Evolutionary conservation across 208 protist species (phyloP), one percentile per base, ranked within the genome.

Genomic region (Acanthamoeba lenticulata): DNA sequence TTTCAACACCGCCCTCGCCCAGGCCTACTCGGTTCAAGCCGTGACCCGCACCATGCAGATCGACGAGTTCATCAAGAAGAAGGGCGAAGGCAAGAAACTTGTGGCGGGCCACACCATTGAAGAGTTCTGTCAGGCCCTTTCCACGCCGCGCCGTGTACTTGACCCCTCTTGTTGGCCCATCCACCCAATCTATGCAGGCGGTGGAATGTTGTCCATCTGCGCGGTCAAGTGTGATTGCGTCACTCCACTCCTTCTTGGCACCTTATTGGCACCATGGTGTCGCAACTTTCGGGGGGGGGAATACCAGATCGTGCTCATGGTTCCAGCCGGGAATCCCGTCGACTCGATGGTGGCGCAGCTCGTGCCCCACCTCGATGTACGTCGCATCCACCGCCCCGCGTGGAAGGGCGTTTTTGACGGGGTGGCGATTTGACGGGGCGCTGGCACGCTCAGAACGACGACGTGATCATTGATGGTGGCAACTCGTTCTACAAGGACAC

Each of bases 311-410:
- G 97, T 98, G 72, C 97, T 99, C 65, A 97, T 99, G 52, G 98
- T 99, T 27, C 97, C 98, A 92, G 99, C 99, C 44, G 99, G 99
- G 52, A 96, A 98, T 17, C 95, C 98, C 0, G 99, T 99, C 1
- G 98, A 99, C 94, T 92, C 97, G 13, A 98, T 98, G 1, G 99
- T 99, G 93, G 95, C 96, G 0, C 85, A 72, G 52, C 44, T 86
- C 49, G 24, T 44, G 92, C 60, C 49, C 74, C 52, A 67, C 45
- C 81, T 92, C 65, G 34, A 96, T n/a, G 69, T 97, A 94, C 40
- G 85, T 52, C 32, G 97, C 98, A 85, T 97, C 98, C 17, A 49
- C 92, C 17, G 97, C 98, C 42, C 99, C 98, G 98, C 90, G 96
- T 47, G 98, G 97, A n/a, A n/a, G n/a, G n/a, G n/a, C n/a, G n/a